phyloP scores from a whole-genome alignment of 371 early-diverging fungal species.

The Amoeboaphelidium protococcarum region DNA sequence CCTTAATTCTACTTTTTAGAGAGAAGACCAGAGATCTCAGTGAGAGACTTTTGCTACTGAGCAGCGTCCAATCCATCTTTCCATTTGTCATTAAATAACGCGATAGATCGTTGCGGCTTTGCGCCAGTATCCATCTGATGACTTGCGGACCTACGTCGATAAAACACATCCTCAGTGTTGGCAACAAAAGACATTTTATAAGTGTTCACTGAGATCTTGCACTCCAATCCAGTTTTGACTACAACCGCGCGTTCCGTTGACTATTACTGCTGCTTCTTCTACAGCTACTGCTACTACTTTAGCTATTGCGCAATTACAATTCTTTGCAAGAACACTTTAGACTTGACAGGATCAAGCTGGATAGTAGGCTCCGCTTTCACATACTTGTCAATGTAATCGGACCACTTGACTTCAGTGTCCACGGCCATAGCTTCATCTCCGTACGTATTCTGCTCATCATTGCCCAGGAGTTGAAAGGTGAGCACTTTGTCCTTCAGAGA shows the following conservation, averaged over 20 bases:
- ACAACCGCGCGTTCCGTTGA: too few relatives aligned
- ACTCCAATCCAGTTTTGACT: constrained; percentile 26
- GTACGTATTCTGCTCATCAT: background rate
- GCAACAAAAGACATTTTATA: constrained; percentile 59
- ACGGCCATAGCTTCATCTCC: background rate
- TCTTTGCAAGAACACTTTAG: background rate
- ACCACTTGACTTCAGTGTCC: background rate
- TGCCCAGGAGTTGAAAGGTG: background rate
- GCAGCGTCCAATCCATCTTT: too few relatives aligned
- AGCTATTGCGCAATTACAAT: too few relatives aligned
- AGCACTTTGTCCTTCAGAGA: background rate
- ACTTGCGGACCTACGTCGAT: too few relatives aligned
- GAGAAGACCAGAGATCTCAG: too few relatives aligned
- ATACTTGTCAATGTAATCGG: background rate
- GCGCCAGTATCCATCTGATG: too few relatives aligned
- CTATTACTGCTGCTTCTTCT: too few relatives aligned
- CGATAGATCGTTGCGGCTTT: too few relatives aligned
- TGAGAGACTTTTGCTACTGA: too few relatives aligned
- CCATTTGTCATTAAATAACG: too few relatives aligned
- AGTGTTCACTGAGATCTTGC: constrained; percentile 66
- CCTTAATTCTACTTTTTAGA: too few relatives aligned
- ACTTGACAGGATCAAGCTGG: background rate
- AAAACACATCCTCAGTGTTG: constrained; percentile 50
- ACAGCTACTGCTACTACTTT: too few relatives aligned
- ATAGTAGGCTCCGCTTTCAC: background rate